A percentile compares a stretch with the other conserved stretches of the same genome.
These are phyloP conservation scores for Thecaphora thlaspeos DNA, from an alignment of 1,284 basidiomycete genomes.

Conservation along the genomic window DNA sequence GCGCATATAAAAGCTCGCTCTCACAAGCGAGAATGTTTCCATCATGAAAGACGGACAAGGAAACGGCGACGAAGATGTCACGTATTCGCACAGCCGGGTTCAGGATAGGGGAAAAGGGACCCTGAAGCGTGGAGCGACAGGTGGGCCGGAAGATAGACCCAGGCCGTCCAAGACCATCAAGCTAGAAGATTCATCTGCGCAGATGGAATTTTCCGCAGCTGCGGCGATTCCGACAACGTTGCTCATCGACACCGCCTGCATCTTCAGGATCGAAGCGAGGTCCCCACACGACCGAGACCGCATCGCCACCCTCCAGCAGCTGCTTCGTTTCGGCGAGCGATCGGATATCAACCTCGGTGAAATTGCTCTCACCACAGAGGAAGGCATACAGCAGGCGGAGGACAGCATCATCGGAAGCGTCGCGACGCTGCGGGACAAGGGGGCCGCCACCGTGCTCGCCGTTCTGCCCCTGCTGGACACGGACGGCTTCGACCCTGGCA, in stretches of 20 bases:
- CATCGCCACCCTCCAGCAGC: constrained; percentile 12
- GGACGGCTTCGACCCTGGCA: not conserved
- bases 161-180: constrained; percentile 7
- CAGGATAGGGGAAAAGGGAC: too few relatives aligned
- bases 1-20: constrained; percentile 2
- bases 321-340: not conserved
- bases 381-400: not conserved
- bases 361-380: constrained; percentile 5
- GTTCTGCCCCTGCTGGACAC: constrained; percentile 11
- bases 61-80: too few relatives aligned
- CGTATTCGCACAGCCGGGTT: too few relatives aligned
- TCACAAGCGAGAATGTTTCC: not conserved
- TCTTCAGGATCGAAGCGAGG: constrained; percentile 16
- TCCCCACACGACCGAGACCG: constrained; percentile 9
- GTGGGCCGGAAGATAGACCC: not conserved
- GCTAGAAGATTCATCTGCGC: not conserved
- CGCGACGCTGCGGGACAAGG: constrained; percentile 3
- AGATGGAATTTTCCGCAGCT: constrained; percentile 2
- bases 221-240: too few relatives aligned
- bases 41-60: not conserved
- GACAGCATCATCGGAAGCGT: constrained; percentile 11
- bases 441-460: constrained; percentile 2
- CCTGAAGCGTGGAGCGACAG: not conserved
- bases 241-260: constrained; percentile 17
- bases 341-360: not conserved